Evolutionary conservation across 768 basidiomycete species (phyloP).

Genomic region (Mrakia hoshinonis): DNA sequence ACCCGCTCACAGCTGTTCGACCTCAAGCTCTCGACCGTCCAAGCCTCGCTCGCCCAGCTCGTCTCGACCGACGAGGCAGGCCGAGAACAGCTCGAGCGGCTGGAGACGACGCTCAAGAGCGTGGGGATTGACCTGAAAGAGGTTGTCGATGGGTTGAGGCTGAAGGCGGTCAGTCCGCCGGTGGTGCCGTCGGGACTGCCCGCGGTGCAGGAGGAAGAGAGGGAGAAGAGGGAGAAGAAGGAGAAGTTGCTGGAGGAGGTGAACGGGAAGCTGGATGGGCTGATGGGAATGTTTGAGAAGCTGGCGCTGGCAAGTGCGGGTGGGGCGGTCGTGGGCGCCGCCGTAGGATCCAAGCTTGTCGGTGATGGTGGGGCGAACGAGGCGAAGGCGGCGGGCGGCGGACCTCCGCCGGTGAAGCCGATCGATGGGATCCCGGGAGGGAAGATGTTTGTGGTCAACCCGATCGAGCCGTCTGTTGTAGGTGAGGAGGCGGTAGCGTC

Average conservation of each 20-base stretch:
- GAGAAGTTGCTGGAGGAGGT: conserved; percentile 15
- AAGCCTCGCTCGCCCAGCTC: background rate
- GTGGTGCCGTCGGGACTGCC: background rate
- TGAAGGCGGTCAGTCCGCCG: background rate
- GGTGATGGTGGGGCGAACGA: background rate
- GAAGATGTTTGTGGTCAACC: background rate
- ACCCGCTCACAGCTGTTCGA: conserved; percentile 13
- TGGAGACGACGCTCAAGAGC: conserved; percentile 10
- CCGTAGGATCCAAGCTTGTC: background rate
- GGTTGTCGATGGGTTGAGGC: background rate
- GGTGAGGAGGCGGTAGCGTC: background rate
- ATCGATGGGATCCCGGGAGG: background rate
- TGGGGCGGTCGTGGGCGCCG: background rate
- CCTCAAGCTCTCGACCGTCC: conserved; percentile 13
- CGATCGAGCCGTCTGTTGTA: background rate
- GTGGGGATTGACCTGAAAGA: conserved; percentile 9
- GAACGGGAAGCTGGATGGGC: conserved; percentile 12
- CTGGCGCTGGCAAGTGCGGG: background rate
- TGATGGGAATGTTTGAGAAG: background rate
- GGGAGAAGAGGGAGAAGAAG: background rate
- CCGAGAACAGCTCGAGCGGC: background rate
- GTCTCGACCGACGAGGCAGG: conserved; percentile 9
- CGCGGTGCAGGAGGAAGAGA: background rate
- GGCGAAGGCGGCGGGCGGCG: background rate
- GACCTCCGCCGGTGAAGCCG: background rate